Evolutionary conservation across 2,329 filamentous ascomycete species (phyloP).

Genomic region (Fusarium sororula): DNA sequence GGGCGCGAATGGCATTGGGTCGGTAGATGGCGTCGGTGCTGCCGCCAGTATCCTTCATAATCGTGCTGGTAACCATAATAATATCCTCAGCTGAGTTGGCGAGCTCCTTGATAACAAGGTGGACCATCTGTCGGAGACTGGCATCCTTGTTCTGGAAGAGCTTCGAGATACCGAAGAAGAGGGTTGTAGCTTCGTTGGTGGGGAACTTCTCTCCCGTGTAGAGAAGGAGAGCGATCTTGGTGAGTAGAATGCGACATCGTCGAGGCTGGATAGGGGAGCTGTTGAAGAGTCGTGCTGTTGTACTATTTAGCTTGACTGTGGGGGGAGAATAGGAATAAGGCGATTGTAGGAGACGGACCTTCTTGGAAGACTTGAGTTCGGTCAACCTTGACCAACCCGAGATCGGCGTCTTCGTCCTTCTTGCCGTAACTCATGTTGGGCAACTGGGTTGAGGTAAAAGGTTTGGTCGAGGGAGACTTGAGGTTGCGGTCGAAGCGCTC

Average conservation of each 20-base stretch:
- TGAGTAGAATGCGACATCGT: conserved; percentile 96
- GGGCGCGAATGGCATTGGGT: conserved; percentile 92
- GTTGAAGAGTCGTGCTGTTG: conserved; percentile 93
- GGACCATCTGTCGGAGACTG: conserved; percentile 97
- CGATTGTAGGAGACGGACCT: conserved; percentile 67
- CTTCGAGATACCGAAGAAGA: conserved; percentile 99
- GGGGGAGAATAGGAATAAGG: conserved; percentile 42
- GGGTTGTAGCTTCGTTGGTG: conserved; percentile 94
- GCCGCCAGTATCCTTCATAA: conserved; percentile 99
- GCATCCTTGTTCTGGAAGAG: conserved; percentile 99
- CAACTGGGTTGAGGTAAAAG: conserved; percentile 46
- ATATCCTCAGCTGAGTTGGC: conserved; percentile 96
- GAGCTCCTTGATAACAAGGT: conserved; percentile 97
- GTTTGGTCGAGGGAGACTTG: conserved; percentile 48
- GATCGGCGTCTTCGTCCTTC: conserved; percentile 98
- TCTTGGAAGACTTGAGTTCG: conserved; percentile 98
- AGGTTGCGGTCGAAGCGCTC: conserved; percentile 44
- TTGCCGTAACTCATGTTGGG: conserved; percentile 94
- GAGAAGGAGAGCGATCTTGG: conserved; percentile 94
- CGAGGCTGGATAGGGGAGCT: conserved; percentile 94
- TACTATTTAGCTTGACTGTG: conserved; percentile 48
- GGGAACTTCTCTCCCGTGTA: conserved; percentile 98
- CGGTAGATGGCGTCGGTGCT: conserved; percentile 93
- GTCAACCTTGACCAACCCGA: conserved; percentile 95
- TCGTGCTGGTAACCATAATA: conserved; percentile 99